A percentile compares a stretch with the other conserved stretches of the same genome.
phyloP scores from a whole-genome alignment of 495 filamentous ascomycete species.

The Cercophora samala region DNA sequence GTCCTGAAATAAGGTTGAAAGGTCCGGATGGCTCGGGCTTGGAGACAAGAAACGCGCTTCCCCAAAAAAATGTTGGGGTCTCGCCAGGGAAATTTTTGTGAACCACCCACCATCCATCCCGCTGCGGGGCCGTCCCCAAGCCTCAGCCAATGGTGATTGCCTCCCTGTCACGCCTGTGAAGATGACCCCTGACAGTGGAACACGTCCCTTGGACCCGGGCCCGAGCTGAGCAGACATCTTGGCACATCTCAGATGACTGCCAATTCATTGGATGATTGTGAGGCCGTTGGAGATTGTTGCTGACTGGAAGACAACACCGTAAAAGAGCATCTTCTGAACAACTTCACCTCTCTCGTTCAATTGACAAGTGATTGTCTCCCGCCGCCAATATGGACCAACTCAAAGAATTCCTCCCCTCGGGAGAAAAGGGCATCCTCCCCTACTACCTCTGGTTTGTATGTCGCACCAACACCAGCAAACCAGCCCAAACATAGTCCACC shows the following conservation, averaged over 20 bases:
- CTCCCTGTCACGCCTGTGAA: background rate
- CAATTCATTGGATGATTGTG: background rate
- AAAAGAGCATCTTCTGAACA: background rate
- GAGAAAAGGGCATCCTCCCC: constrained; percentile 45
- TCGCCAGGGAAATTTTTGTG: background rate
- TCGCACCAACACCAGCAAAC: constrained; percentile 5
- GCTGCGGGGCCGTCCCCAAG: background rate
- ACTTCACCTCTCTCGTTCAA: background rate
- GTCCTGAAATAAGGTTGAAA: constrained; percentile 4
- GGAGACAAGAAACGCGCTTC: constrained; percentile 4
- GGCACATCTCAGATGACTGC: background rate
- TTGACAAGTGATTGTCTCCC: background rate
- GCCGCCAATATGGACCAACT: constrained; percentile 36
- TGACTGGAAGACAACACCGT: too few species aligned
- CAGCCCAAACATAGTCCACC: background rate
- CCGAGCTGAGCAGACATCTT: background rate
- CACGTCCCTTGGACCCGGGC: background rate
- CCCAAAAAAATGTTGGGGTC: constrained; percentile 11
- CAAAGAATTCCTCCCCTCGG: constrained; percentile 37
- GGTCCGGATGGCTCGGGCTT: constrained; percentile 8
- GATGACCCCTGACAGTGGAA: background rate
- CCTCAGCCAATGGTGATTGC: constrained; percentile 2
- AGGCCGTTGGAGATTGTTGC: too few species aligned
- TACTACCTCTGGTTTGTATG: constrained; percentile 50
- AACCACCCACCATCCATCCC: background rate